Base-by-base conservation (phyloP, 306 rosid species). In the Astragalus membranaceus region DNA sequence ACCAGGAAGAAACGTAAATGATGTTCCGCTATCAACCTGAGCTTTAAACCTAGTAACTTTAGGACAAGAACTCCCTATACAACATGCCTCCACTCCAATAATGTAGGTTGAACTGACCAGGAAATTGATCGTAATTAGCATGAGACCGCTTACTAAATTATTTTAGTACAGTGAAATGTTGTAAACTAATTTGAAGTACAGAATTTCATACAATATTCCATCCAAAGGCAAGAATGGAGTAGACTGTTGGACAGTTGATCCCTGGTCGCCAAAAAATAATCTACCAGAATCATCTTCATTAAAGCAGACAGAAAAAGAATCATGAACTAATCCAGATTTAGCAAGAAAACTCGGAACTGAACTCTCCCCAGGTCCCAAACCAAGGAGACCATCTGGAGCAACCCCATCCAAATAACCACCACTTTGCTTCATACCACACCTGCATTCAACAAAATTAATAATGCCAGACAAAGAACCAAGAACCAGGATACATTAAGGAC, bases 381-480 rank as follows among this genome's bases (percentile, higher is more conserved):
- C 98, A 74, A 94, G 20, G 70, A 94, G 80, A 72, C 98, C 98
- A 85, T 94, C 96, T 3, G 98, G 98, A 61, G 98, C 98, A 42
- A 87, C 78, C 42, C 98, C 97, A 69, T 91, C 88, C 82, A 94
- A 83, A 74, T 88, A 93, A 70, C 88, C 87, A 61, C 98, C 98
- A 79, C 97, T 90, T 80, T 94, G 98, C 77, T 84, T 88, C 98
- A 87, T 94, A 70, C 98, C 98, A 77, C 98, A 94, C 51, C 98
- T 94, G 86, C 42, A 78, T 75, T 55, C 17, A 60, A 57, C 56
- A 69, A 81, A 61, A 32, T 33, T n/a, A 35, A 81, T 14, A 35
- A 82, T 14, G 46, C 59, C 52, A 78, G 35, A 36, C 10, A 63
- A 58, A n/a, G 69, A 53, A 35, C 49, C 26, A 33, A 26, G 0